A percentile compares a stretch with the other conserved stretches of the same genome.
Conservation (phyloP, 441 rosid genomes). For the Croton setiger region DNA sequence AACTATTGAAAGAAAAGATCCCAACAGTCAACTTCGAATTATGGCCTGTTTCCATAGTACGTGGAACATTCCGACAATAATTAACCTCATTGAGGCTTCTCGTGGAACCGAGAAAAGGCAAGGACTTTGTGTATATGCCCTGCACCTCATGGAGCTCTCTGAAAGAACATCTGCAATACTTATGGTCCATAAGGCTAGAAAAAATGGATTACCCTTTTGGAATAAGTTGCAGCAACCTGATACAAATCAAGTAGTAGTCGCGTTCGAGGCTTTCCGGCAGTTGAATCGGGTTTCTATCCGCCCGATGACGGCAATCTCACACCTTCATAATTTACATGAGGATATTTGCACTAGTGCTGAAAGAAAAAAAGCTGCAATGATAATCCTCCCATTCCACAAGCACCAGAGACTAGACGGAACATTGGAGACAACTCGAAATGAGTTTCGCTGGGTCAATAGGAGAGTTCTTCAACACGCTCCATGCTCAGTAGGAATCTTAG, state of each 20-base stretch:
- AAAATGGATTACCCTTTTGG: conserved; percentile 85
- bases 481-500: conserved; percentile 83
- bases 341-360: conserved; percentile 68
- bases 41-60: conserved; percentile 54
- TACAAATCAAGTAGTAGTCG: conserved; percentile 61
- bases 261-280: conserved; percentile 77
- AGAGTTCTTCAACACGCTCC: conserved; percentile 62
- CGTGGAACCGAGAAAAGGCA: conserved; percentile 60
- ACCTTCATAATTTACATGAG: conserved; percentile 66
- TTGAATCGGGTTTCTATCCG: conserved; percentile 60
- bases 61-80: conserved; percentile 50
- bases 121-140: conserved; percentile 57
- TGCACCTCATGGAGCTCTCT: conserved; percentile 81
- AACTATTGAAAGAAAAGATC: conserved; percentile 48
- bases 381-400: conserved; percentile 76
- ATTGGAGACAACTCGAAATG: conserved; percentile 54
- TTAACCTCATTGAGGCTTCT: conserved; percentile 73
- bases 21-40: conserved; percentile 44
- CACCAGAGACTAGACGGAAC: conserved; percentile 67
- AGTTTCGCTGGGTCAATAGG: conserved; percentile 51
- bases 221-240: conserved; percentile 40
- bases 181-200: conserved; percentile 86
- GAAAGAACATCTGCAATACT: conserved; percentile 87
- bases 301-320: conserved; percentile 85
- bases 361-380: conserved; percentile 51